These are phyloP conservation scores for Penicillium paneum DNA, from an alignment of 2,329 filamentous ascomycete genomes.

Conservation along the genomic window DNA sequence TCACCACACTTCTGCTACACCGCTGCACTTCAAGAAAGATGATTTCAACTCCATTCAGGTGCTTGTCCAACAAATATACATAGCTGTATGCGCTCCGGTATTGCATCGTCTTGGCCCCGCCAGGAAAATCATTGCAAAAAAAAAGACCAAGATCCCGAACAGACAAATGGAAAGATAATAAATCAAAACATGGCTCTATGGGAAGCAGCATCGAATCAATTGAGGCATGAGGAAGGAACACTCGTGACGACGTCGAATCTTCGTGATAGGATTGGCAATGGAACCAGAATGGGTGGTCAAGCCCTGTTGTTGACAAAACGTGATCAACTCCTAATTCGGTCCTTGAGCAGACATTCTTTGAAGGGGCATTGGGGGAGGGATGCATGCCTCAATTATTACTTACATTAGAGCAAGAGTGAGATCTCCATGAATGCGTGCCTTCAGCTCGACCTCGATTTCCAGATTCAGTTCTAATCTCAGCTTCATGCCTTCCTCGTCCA, in stretches of 20 bases:
- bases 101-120: slow-evolving; percentile 11
- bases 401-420: slow-evolving; percentile 54
- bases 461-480: slow-evolving; percentile 59
- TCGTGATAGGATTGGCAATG: slow-evolving; percentile 17
- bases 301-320: slow-evolving; percentile 18
- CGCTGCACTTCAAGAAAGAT: not conserved
- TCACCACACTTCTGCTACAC: not conserved
- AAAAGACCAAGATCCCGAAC: not conserved
- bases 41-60: not conserved
- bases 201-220: not conserved
- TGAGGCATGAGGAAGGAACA: not conserved
- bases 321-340: slow-evolving; percentile 26
- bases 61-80: slow-evolving; percentile 1
- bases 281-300: slow-evolving; percentile 9
- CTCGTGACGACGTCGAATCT: slow-evolving; percentile 11
- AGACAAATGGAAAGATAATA: not conserved
- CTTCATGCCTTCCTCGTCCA: slow-evolving; percentile 48
- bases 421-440: slow-evolving; percentile 64
- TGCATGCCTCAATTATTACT: slow-evolving; percentile 22
- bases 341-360: slow-evolving; percentile 16
- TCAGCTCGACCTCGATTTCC: slow-evolving; percentile 61
- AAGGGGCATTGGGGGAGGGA: not conserved
- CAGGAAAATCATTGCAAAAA: not conserved
- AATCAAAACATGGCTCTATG: slow-evolving; percentile 13
- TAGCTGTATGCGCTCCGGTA: slow-evolving; percentile 11